phyloP scores from a whole-genome alignment of 73 alveolate species.

The Tetrahymena elliotti region DNA sequence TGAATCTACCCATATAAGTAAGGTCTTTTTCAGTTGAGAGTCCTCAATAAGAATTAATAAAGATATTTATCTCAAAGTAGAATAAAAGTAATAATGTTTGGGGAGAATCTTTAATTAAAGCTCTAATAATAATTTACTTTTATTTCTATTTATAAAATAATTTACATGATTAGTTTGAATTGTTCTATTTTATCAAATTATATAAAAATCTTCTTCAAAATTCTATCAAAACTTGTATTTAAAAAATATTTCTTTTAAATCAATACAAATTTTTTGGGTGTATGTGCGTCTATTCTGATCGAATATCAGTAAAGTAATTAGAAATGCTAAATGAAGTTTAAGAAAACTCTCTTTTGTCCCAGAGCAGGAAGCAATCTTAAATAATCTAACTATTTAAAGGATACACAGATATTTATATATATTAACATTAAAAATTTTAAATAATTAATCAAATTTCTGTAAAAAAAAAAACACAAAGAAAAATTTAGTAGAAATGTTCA shows the following conservation, averaged over 20 bases:
- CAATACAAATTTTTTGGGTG: not conserved
- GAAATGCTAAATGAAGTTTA: not conserved
- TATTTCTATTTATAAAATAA: too few relatives aligned
- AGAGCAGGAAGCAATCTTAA: not conserved
- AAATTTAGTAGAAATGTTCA: slow-evolving; percentile 5
- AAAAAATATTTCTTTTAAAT: too few relatives aligned
- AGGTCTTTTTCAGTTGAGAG: not conserved
- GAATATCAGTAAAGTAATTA: not conserved
- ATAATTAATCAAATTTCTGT: not conserved
- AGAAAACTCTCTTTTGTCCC: not conserved
- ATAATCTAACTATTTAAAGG: not conserved
- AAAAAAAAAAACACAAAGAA: not conserved
- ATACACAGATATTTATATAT: not conserved
- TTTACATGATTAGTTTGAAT: too few relatives aligned
- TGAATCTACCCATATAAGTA: not conserved
- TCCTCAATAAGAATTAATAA: not conserved
- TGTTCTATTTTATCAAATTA: too few relatives aligned
- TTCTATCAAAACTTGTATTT: too few relatives aligned
- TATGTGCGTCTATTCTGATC: not conserved
- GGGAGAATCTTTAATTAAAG: too few relatives aligned
- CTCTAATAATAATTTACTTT: too few relatives aligned
- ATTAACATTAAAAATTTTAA: not conserved
- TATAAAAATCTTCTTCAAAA: too few relatives aligned
- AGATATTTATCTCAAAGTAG: not conserved
- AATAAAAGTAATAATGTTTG: too few relatives aligned